These are phyloP conservation scores for Penicillium herquei DNA, from an alignment of 495 filamentous ascomycete genomes.

Conservation along the genomic window DNA sequence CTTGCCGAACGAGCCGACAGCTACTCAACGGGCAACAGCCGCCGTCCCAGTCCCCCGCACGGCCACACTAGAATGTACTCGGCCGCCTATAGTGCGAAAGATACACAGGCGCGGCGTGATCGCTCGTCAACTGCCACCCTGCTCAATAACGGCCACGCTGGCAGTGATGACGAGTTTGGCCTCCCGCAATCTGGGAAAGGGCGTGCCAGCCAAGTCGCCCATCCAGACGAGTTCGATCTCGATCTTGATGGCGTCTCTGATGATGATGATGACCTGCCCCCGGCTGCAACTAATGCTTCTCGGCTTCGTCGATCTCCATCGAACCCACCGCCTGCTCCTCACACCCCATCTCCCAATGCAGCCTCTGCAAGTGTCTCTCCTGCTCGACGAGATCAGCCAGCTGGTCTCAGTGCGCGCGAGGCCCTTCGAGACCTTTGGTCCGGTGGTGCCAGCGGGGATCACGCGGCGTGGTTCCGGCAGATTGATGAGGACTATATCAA, in stretches of 20 bases:
- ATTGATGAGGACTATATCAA: slow-evolving; percentile 97
- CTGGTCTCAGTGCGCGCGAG: slow-evolving; percentile 52
- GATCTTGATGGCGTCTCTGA: slow-evolving; percentile 38
- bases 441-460: slow-evolving; percentile 75
- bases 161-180: slow-evolving; percentile 54
- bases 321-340: slow-evolving; percentile 30
- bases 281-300: slow-evolving; percentile 38
- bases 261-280: slow-evolving; percentile 50
- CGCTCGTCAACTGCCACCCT: slow-evolving; percentile 41
- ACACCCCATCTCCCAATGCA: slow-evolving; percentile 18
- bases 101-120: slow-evolving; percentile 39
- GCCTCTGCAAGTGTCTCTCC: slow-evolving; percentile 32
- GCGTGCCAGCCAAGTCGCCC: slow-evolving; percentile 58
- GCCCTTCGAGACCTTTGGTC: slow-evolving; percentile 73
- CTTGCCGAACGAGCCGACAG: slow-evolving; percentile 34
- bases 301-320: slow-evolving; percentile 57
- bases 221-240: slow-evolving; percentile 50
- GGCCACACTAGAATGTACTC: slow-evolving; percentile 53
- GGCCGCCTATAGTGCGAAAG: slow-evolving; percentile 54
- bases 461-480: slow-evolving; percentile 87
- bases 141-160: slow-evolving; percentile 27
- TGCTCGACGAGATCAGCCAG: slow-evolving; percentile 20
- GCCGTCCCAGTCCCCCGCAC: slow-evolving; percentile 47
- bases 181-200: slow-evolving; percentile 49
- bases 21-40: slow-evolving; percentile 57